These are phyloP conservation scores for Gentiana straminea DNA, from an alignment of 257 asterid species.

Conservation along the genomic window DNA sequence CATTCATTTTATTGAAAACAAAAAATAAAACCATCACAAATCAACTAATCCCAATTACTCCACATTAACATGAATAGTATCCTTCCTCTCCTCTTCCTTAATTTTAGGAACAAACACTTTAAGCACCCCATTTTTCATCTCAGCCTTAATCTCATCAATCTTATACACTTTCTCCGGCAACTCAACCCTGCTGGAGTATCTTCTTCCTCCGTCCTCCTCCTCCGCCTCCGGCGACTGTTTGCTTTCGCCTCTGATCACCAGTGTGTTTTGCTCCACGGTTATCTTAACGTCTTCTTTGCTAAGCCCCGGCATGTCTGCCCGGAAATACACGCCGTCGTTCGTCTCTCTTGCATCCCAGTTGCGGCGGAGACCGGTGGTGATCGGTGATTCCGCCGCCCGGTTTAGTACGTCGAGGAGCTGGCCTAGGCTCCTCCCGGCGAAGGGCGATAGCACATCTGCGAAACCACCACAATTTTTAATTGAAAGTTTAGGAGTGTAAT, in stretches of 20 bases:
- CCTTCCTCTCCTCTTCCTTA: constrained; percentile 44
- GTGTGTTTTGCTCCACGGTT: constrained; percentile 38
- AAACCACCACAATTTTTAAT: too few relatives aligned
- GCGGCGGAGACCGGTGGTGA: constrained; percentile 19
- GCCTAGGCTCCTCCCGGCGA: constrained; percentile 16
- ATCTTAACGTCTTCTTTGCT: constrained; percentile 54
- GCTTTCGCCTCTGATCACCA: constrained; percentile 41
- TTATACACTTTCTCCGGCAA: constrained; percentile 47
- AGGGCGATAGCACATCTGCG: constrained; percentile 18
- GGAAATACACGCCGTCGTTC: constrained; percentile 33
- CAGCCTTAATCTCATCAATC: constrained; percentile 37
- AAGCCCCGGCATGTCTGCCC: constrained; percentile 54
- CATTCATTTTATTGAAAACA: too few relatives aligned
- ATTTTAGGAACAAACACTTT: constrained; percentile 49
- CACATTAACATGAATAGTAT: constrained; percentile 25
- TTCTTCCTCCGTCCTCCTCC: constrained; percentile 29
- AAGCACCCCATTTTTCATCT: constrained; percentile 56
- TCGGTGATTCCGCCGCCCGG: constrained; percentile 21
- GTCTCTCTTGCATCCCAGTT: constrained; percentile 45
- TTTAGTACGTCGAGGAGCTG: constrained; percentile 20
- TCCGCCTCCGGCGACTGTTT: constrained; percentile 23
- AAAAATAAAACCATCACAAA: too few relatives aligned
- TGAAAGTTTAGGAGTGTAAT: too few relatives aligned
- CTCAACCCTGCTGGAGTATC: constrained; percentile 42
- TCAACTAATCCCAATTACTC: constrained; percentile 1